Base-by-base conservation (phyloP, 1,139 yeast genomes). In the Pneumocystis canis region DNA sequence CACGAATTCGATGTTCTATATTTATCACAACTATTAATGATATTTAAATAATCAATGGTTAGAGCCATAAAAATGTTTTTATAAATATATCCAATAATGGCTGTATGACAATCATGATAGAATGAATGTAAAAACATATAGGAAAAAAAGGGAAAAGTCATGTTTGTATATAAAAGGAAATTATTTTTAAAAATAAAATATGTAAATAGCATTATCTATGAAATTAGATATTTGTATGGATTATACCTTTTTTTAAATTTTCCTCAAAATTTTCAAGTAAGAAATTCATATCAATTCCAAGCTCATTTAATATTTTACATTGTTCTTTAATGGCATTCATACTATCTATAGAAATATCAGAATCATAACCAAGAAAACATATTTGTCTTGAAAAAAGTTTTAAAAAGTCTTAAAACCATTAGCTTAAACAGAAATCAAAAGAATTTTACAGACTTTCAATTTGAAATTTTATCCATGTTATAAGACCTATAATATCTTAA, bases 401-500 rank as follows among this genome's bases (percentile, higher is more conserved):
- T 20, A 47, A 47, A 47, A 47, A 47, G 20, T 20, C 54, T 47
- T 47, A 11, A 47, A 25, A n/a, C n/a, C 25, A 47, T 47, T 25
- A 47, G 30, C 25, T 47, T 3, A 25, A 47, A 28, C 1, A 7
- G 9, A 47, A 47, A 18, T 47, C 18, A 37, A 47, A n/a, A 9
- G 9, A 47, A n/a, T n/a, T n/a, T 25, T 14, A 47, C 14, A 9
- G 4, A 47, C 54, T 47, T 47, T 82, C 80, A 41, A 87, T 82
- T 71, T 85, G 88, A 1, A 79, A 80, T 64, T 82, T 80, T 59
- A 87, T 83, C 96, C 96, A 88, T 61, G 79, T 78, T 1, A 82
- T 81, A 5, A 83, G 75, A 67, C 74, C 76, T 70, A 76, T 76
- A 63, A 73, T 65, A 58, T 71, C 72, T 32, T 71, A 71, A 6